phyloP scores from a whole-genome alignment of 2,329 filamentous ascomycete genomes.

The Penicillium expansum region DNA sequence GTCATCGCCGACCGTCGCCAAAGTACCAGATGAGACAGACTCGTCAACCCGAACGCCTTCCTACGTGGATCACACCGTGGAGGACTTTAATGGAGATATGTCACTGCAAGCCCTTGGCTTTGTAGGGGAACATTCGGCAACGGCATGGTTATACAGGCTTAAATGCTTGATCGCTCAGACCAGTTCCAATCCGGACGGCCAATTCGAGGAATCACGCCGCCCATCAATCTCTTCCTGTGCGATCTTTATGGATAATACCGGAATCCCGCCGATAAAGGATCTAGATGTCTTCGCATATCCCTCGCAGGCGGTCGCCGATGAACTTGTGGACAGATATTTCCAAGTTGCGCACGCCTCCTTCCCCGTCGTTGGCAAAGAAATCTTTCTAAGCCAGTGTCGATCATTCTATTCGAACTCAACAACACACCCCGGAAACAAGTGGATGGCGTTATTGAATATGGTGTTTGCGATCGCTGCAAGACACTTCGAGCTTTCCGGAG shows the following conservation, averaged over 20 bases:
- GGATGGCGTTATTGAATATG: slow-evolving; percentile 45
- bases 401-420: slow-evolving; percentile 35
- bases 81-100: slow-evolving; percentile 44
- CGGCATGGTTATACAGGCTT: slow-evolving; percentile 45
- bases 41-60: slow-evolving; percentile 28
- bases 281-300: slow-evolving; percentile 40
- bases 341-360: slow-evolving; percentile 42
- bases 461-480: slow-evolving; percentile 45
- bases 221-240: slow-evolving; percentile 20
- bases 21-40: neutral
- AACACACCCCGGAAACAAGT: slow-evolving; percentile 37
- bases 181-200: slow-evolving; percentile 16
- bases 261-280: slow-evolving; percentile 33
- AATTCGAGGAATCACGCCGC: slow-evolving; percentile 28
- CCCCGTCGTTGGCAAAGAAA: slow-evolving; percentile 41
- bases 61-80: slow-evolving; percentile 41
- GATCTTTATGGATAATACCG: slow-evolving; percentile 42
- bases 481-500: slow-evolving; percentile 34
- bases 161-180: slow-evolving; percentile 34
- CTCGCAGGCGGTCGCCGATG: slow-evolving; percentile 35
- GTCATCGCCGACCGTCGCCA: neutral
- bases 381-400: slow-evolving; percentile 40
- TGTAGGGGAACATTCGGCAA: slow-evolving; percentile 46
- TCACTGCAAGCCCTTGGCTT: slow-evolving; percentile 41
- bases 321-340: slow-evolving; percentile 44